Conservation (phyloP, 139 green algal genomes). For the Haematococcus lacustris region DNA sequence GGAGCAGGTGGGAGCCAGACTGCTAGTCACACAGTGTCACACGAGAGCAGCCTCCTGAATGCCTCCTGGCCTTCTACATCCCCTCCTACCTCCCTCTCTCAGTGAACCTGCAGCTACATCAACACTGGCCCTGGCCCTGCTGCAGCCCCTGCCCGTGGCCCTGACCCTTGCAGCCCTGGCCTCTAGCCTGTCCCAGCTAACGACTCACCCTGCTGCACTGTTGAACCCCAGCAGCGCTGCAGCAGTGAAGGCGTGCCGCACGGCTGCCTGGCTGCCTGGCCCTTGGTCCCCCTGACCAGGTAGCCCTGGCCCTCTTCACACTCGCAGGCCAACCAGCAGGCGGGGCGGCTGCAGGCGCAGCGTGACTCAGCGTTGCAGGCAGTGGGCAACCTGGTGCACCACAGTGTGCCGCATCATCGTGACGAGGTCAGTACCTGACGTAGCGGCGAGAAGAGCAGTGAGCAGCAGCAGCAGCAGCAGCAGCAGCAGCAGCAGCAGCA, state of each 20-base stretch:
- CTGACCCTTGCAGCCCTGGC: no score
- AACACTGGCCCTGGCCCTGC: no score
- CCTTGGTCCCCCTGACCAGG: no score
- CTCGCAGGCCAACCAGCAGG: slow-evolving; percentile 30
- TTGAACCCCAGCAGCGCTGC: not conserved
- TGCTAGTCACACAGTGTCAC: not conserved
- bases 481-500: no score
- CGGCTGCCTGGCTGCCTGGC: not conserved
- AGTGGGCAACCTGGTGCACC: slow-evolving; percentile 94
- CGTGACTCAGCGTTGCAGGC: slow-evolving; percentile 54
- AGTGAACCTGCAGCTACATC: not conserved
- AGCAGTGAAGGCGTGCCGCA: not conserved
- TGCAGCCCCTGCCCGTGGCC: no score
- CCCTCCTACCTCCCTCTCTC: no score
- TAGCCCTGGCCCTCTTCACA: no score
- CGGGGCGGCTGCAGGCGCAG: slow-evolving; percentile 31
- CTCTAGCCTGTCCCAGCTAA: no score
- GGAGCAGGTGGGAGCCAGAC: slow-evolving; percentile 18
- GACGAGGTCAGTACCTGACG: slow-evolving; percentile 72
- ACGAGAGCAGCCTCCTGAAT: not conserved
- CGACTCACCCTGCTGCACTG: not conserved
- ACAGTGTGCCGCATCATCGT: slow-evolving; percentile 79
- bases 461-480: no score
- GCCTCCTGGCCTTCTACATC: not conserved
- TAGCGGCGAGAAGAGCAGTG: no score